phyloP scores from a whole-genome alignment of 805 yeast species.

The Blastobotrys muscicola region DNA sequence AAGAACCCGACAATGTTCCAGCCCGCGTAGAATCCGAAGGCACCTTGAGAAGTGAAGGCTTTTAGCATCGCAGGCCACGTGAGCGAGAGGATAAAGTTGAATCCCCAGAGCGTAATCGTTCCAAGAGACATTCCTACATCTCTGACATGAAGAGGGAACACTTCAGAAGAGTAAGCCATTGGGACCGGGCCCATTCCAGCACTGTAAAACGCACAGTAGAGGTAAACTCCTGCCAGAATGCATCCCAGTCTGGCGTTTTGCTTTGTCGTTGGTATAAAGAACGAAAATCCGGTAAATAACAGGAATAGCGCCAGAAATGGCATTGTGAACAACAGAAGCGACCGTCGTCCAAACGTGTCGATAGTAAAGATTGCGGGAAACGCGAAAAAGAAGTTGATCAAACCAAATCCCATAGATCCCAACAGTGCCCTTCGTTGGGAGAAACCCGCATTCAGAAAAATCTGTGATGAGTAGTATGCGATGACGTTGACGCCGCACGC shows the following conservation, averaged over 20 bases:
- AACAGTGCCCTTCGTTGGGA: constrained; percentile 51
- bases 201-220: constrained; percentile 65
- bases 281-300: constrained; percentile 47
- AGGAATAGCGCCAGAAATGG: constrained; percentile 51
- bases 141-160: constrained; percentile 68
- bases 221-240: constrained; percentile 62
- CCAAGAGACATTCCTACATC: constrained; percentile 76
- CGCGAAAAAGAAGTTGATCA: constrained; percentile 71
- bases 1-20: constrained; percentile 73
- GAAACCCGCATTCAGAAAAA: constrained; percentile 61
- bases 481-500: constrained; percentile 86
- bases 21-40: constrained; percentile 82
- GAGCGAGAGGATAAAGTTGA: constrained; percentile 52
- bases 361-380: constrained; percentile 74
- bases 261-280: constrained; percentile 47
- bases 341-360: constrained; percentile 67
- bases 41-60: constrained; percentile 71
- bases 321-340: constrained; percentile 45
- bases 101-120: constrained; percentile 47
- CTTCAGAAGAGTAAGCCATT: constrained; percentile 81
- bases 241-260: constrained; percentile 47
- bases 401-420: constrained; percentile 84
- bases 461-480: constrained; percentile 74
- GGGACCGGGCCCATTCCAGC: constrained; percentile 89
- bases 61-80: constrained; percentile 69